These are phyloP conservation scores for Cupressus sempervirens DNA, from an alignment of 75 land plant genomes.

Conservation along the genomic window DNA sequence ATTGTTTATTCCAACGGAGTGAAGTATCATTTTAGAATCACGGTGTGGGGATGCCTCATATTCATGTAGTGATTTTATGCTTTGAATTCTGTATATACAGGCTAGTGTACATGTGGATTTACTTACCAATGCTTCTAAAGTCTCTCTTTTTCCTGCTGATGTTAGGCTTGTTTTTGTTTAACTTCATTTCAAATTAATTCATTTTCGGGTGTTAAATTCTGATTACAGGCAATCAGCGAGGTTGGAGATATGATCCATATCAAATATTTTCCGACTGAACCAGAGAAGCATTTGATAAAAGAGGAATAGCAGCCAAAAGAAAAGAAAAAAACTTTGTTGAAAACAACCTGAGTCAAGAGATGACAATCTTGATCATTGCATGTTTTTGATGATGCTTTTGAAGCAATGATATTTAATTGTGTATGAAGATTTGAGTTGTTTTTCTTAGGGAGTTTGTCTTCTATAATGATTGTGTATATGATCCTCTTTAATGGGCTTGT, in stretches of 20 bases:
- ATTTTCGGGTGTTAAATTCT: not conserved
- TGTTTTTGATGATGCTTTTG: constrained; percentile 3
- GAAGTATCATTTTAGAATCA: not conserved
- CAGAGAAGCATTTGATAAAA: constrained; percentile 29
- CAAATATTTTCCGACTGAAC: constrained; percentile 73
- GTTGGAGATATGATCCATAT: constrained; percentile 73
- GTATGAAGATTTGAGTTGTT: not conserved
- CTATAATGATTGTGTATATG: not conserved
- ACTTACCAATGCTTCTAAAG: not conserved
- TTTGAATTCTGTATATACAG: not conserved
- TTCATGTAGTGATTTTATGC: not conserved
- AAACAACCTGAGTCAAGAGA: not conserved
- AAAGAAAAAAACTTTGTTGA: not conserved
- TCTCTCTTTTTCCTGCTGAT: not conserved
- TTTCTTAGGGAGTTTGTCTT: not conserved
- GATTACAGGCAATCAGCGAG: constrained; percentile 60
- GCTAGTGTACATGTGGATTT: not conserved
- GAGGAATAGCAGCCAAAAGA: constrained; percentile 22
- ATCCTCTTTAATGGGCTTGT: not conserved
- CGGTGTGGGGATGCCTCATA: not conserved
- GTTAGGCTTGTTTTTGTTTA: not conserved
- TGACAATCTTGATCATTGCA: not conserved
- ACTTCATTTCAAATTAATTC: not conserved
- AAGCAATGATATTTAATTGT: not conserved
- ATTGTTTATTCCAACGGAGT: not conserved